Percentiles rank a stretch among this genome's conserved stretches.
Evolutionary conservation across 805 yeast genomes (phyloP).

Genomic region (Saturnispora dispora): DNA sequence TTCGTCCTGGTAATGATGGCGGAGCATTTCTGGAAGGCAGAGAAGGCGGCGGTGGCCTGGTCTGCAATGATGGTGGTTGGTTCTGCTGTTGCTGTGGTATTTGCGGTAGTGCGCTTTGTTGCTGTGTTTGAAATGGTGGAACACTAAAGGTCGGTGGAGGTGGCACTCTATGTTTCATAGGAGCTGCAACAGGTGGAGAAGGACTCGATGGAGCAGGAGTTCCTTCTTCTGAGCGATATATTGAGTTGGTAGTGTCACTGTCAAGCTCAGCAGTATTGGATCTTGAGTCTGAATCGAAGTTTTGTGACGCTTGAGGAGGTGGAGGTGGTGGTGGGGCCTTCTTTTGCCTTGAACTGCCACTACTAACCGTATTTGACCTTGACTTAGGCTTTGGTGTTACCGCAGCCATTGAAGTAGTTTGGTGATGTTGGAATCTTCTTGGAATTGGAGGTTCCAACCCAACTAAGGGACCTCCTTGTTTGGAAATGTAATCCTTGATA

Average conservation of each 20-base stretch:
- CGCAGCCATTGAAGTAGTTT: slow-evolving; percentile 3
- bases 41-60: slow-evolving; percentile 1
- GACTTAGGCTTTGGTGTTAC: slow-evolving; percentile 7
- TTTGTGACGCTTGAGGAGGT: neutral
- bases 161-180: slow-evolving; percentile 13
- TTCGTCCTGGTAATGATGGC: slow-evolving; percentile 9
- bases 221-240: neutral
- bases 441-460: slow-evolving; percentile 84
- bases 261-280: neutral
- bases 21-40: slow-evolving; percentile 1
- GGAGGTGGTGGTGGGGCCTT: slow-evolving; percentile 11
- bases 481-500: slow-evolving; percentile 65
- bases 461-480: slow-evolving; percentile 71
- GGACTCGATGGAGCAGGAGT: slow-evolving; percentile 32
- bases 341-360: neutral
- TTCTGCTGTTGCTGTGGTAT: slow-evolving; percentile 2
- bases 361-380: slow-evolving; percentile 8
- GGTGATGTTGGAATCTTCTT: slow-evolving; percentile 37
- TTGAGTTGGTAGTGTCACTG: neutral
- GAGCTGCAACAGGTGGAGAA: slow-evolving; percentile 11
- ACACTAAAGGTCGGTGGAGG: slow-evolving; percentile 12
- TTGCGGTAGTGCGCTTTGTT: slow-evolving; percentile 5
- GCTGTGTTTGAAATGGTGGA: slow-evolving; percentile 12
- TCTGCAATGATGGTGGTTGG: neutral
- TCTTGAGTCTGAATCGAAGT: neutral